Base-by-base conservation (phyloP, 768 basidiomycete species). In the Mycena polygramma region DNA sequence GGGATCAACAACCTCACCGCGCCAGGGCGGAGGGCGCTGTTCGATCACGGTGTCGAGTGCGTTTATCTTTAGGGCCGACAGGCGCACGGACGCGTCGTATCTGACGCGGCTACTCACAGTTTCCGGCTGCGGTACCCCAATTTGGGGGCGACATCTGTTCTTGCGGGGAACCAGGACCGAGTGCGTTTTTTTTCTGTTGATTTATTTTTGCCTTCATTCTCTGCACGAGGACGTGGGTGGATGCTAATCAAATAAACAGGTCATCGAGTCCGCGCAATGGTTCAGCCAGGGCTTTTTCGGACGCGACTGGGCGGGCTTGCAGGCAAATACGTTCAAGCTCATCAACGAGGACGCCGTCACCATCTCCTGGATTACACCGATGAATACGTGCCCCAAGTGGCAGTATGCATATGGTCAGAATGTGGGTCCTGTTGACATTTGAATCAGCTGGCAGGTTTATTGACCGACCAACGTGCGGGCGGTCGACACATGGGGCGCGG, bases 351-450 rank as follows among this genome's bases (percentile, higher is more conserved):
- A 83, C 59, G 70, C 70, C 52, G 74, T 75, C 60, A 81, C 81
- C n/a, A 75, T 80, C 22, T 81, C 82, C 48, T 84, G 82, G 81
- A 82, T 85, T 68, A 84, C 78, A 39, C 84, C 82, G 35, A 82
- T 82, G 81, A 75, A 78, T 62, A 82, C 80, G 20, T 85, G 84
- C 73, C 74, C 79, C 30, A 72, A 77, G n/a, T 82, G 79, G 76
- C 39, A 78, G 70, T 81, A 81, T 70, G 70, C 54, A 43, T 80
- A 74, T 58, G 80, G 80, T 19, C 76, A 76, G 68, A 77, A 76
- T 72, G 77, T 78, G n/a, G 14, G 73, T 66, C 15, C 24, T 22
- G 22, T 20, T 70, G 54, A 11, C n/a, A 22, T 22, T 26, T 55
- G 19, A 46, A 17, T 46, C 45, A 15, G 22, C 20, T 26, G 43